phyloP scores from a whole-genome alignment of 305 asterid species.

The Fraxinus baroniana region DNA sequence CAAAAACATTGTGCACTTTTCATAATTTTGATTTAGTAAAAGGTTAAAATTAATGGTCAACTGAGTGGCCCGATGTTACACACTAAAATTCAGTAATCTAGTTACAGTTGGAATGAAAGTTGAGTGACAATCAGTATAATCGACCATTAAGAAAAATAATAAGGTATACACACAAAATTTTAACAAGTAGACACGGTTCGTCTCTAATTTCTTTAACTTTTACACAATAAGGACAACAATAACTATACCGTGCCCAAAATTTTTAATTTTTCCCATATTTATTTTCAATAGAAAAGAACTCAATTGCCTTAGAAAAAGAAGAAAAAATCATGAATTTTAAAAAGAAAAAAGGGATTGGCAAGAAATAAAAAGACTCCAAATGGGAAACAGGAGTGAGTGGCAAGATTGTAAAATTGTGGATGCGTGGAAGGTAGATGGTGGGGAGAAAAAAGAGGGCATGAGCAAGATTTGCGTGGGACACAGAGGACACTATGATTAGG shows the following conservation, averaged over 20 bases:
- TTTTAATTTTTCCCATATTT: not conserved
- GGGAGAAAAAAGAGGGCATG: constrained; percentile 24
- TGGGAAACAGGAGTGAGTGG: not conserved
- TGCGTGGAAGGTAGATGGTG: not conserved
- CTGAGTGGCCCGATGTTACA: not conserved
- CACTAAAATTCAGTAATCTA: not conserved
- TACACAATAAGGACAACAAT: not conserved
- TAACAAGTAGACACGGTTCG: not conserved
- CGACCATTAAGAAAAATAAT: not conserved
- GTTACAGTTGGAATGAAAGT: not conserved
- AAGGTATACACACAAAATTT: not conserved
- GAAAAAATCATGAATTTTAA: not conserved
- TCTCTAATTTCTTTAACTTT: not conserved
- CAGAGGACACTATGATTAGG: constrained; percentile 45
- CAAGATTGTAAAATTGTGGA: not conserved
- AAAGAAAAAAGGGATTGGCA: not conserved
- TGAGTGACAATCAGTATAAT: not conserved
- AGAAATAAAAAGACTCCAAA: not conserved
- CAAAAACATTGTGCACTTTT: not conserved
- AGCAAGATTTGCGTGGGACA: constrained; percentile 35
- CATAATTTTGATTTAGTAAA: not conserved
- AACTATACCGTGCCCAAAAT: not conserved
- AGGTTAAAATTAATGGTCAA: not conserved
- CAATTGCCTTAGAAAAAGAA: not conserved
- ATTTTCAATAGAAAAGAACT: not conserved